Percentiles rank a stretch among this genome's conserved stretches.
phyloP scores from a whole-genome alignment of 306 rosid species.

The Inga leiocalycina region DNA sequence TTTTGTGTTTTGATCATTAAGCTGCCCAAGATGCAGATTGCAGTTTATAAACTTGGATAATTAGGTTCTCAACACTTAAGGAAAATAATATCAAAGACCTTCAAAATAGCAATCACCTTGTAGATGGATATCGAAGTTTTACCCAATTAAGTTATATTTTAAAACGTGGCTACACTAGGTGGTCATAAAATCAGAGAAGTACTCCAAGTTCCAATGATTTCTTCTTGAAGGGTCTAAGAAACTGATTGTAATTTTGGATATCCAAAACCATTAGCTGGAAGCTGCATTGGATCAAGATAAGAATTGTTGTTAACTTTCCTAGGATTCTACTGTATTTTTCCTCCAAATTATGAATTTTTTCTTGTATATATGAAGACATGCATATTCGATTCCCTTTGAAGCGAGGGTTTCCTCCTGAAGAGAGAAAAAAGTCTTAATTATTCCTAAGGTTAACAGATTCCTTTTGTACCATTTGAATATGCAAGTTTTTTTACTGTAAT shows the following conservation, averaged over 20 bases:
- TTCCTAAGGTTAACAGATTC: background rate
- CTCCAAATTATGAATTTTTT: background rate
- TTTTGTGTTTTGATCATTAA: background rate
- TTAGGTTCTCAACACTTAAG: background rate
- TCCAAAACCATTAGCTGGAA: background rate
- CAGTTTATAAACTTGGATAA: background rate
- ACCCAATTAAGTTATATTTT: background rate
- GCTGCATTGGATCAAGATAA: background rate
- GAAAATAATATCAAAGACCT: background rate
- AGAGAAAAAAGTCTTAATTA: background rate
- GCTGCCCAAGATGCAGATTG: background rate
- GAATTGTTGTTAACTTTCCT: background rate
- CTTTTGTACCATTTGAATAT: background rate
- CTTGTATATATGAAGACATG: background rate
- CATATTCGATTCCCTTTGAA: background rate
- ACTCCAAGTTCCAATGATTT: background rate
- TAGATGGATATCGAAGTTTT: background rate
- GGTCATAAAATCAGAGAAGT: background rate
- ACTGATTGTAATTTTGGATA: background rate
- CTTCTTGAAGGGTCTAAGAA: background rate
- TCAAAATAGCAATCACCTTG: background rate
- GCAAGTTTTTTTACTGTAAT: slow-evolving; percentile 43
- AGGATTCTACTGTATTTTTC: background rate
- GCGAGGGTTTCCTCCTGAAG: background rate
- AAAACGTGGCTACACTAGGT: background rate